Evolutionary conservation across 2,329 filamentous ascomycete species (phyloP).

Genomic region (Neurospora sp.): DNA sequence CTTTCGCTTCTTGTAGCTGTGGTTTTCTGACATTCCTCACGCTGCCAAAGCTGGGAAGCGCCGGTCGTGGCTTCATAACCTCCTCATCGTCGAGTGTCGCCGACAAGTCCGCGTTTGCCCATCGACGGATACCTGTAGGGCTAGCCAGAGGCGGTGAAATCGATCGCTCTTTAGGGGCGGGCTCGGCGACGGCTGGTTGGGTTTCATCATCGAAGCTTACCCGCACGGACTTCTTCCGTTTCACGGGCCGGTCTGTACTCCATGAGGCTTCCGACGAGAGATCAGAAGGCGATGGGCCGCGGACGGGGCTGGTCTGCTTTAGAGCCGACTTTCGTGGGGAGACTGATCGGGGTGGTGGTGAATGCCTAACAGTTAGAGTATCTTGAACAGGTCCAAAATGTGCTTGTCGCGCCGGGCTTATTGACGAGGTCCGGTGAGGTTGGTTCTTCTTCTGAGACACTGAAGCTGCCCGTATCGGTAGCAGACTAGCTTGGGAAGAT

Average conservation of each 20-base stretch:
- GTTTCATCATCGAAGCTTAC: slow-evolving; percentile 70
- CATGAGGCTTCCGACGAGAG: slow-evolving; percentile 35
- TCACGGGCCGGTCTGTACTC: slow-evolving; percentile 24
- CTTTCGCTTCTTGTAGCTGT: slow-evolving; percentile 40
- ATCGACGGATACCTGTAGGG: slow-evolving; percentile 19
- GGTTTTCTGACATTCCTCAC: slow-evolving; percentile 50
- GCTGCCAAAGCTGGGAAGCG: slow-evolving; percentile 65
- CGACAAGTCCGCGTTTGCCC: slow-evolving; percentile 23
- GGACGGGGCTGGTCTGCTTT: slow-evolving; percentile 51
- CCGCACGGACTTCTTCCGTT: slow-evolving; percentile 54
- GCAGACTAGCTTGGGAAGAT: slow-evolving; percentile 8
- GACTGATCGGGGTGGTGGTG: slow-evolving; percentile 58
- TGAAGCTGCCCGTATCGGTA: not conserved
- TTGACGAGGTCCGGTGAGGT: slow-evolving; percentile 23
- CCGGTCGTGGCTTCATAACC: slow-evolving; percentile 64
- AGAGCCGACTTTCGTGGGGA: slow-evolving; percentile 71
- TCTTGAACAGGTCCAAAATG: slow-evolving; percentile 54
- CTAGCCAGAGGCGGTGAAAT: slow-evolving; percentile 31
- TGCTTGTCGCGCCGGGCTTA: slow-evolving; percentile 57
- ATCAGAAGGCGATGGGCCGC: slow-evolving; percentile 41
- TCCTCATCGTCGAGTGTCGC: slow-evolving; percentile 47
- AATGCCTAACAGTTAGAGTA: slow-evolving; percentile 49
- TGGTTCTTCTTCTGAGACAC: not conserved
- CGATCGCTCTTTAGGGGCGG: slow-evolving; percentile 25
- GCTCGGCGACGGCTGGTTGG: slow-evolving; percentile 35